Conservation (phyloP, 331 rosid species). For the Spiraea crenata region DNA sequence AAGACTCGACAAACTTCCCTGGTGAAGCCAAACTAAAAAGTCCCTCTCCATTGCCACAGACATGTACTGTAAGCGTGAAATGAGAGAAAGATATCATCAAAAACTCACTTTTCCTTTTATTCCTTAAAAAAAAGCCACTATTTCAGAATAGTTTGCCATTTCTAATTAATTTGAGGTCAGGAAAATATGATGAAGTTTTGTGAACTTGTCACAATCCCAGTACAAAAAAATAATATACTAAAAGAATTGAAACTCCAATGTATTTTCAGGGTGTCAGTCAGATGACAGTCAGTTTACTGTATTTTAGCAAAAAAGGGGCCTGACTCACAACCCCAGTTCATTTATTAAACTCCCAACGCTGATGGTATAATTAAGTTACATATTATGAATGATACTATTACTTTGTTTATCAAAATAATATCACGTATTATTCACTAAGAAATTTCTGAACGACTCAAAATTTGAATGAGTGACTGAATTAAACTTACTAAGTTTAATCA, state of each 20-base stretch:
- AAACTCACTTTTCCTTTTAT: conserved; percentile 8
- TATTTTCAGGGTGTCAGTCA: conserved; percentile 44
- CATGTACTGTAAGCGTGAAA: conserved; percentile 36
- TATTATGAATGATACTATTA: too few relatives aligned
- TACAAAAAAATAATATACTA: neutral
- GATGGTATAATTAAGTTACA: too few relatives aligned
- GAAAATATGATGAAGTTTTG: neutral
- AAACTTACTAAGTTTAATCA: conserved; percentile 7
- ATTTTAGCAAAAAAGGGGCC: conserved; percentile 31
- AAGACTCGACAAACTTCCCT: conserved; percentile 28
- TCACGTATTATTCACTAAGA: too few relatives aligned
- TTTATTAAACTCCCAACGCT: conserved; percentile 14
- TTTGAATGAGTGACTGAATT: conserved; percentile 6
- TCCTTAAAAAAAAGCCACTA: conserved; percentile 4
- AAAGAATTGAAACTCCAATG: conserved; percentile 19
- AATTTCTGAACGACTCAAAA: neutral
- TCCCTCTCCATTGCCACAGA: conserved; percentile 17
- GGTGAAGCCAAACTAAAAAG: conserved; percentile 19
- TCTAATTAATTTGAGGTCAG: neutral
- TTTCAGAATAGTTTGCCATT: neutral
- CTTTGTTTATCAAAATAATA: too few relatives aligned
- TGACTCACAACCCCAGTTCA: conserved; percentile 27
- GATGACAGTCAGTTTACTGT: conserved; percentile 35
- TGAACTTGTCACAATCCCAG: conserved; percentile 18
- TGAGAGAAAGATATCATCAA: conserved; percentile 32